A percentile compares a stretch with the other conserved stretches of the same genome.
Conservation (phyloP, 163 green algal genomes). For the Smithsoniella earleae region DNA sequence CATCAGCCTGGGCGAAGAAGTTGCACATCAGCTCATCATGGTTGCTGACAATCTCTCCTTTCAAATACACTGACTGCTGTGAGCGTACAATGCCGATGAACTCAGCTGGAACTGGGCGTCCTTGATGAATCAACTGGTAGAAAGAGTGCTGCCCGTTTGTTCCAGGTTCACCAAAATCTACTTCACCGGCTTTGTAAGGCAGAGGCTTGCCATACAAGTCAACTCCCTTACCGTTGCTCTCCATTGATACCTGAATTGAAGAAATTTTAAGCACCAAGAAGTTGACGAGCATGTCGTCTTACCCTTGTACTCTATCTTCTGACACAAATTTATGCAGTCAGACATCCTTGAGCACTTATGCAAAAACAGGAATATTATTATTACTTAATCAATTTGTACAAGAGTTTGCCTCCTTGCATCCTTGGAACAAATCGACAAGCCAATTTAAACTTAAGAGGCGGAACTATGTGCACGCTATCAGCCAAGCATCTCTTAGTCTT, state of each 20-base stretch:
- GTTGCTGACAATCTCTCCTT: constrained; percentile 92
- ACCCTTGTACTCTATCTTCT: no score
- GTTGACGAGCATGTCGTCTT: no score
- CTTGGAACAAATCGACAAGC: no score
- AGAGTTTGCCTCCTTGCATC: no score
- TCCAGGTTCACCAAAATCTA: constrained; percentile 98
- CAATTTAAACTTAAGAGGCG: no score
- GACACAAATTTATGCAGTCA: no score
- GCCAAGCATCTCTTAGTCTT: no score
- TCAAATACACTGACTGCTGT: constrained; percentile 81
- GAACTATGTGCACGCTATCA: no score
- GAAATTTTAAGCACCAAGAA: constrained; percentile 44
- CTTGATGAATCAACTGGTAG: constrained; percentile 96
- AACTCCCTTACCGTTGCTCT: constrained; percentile 98
- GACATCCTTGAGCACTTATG: no score
- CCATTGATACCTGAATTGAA: constrained; percentile 77
- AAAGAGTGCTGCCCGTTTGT: constrained; percentile 99
- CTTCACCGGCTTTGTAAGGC: constrained; percentile 78
- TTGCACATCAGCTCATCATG: constrained; percentile 99
- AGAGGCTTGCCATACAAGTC: constrained; percentile 76
- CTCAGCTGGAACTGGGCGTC: constrained; percentile 89
- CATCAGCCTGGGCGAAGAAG: constrained; percentile 98
- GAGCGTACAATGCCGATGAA: constrained; percentile 94
- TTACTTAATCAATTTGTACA: no score
- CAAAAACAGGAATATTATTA: no score